Base-by-base conservation (phyloP, 192 early-diverging fungal genomes). In the Coemansia reversa region DNA sequence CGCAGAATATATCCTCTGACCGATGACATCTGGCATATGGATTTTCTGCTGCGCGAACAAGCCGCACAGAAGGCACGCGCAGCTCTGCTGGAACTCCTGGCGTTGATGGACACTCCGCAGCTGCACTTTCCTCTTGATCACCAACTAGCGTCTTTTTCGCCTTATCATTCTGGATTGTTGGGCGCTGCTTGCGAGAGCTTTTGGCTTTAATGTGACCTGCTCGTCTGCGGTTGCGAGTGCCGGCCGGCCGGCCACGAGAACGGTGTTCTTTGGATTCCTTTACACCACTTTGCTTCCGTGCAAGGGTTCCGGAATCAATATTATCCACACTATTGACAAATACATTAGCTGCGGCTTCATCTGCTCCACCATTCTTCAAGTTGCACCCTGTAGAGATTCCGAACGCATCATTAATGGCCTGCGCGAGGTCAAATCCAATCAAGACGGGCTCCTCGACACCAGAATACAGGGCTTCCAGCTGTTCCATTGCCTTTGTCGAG, bases 181-280 rank as follows among this genome's bases (percentile, higher is more conserved):
- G 20, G 42, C 62, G 63, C 42, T 12, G 35, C 22, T 55, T 18
- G 0, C 58, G 50, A 12, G 51, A 19, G 25, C 23, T 8, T 23
- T 71, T 32, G 49, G 49, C 49, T 54, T 79, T 79, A 29, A 63
- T 62, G 27, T 68, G 70, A 0, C 76, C 76, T 32, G 49, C 76
- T 7, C 71, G 67, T 23, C 72, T 55, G 30, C 72, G 76, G 60
- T 79, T 79, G 27, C 47, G 51, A 18, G 63, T 70, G 20, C 76
- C 72, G 0, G 49, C 24, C 0, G 72, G 72, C 6, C 76, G 67
- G n/a, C 76, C 76, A 7, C 58, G 45, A 5, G 55, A 27, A 19
- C 47, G 58, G 2, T 23, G 48, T 27, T 24, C 54, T 51, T 52
- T 35, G 7, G 56, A 16, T 25, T 22, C 60, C 56, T 45, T 45